Conservation (phyloP, 73 alveolate species). For the Breviolum minutum region DNA sequence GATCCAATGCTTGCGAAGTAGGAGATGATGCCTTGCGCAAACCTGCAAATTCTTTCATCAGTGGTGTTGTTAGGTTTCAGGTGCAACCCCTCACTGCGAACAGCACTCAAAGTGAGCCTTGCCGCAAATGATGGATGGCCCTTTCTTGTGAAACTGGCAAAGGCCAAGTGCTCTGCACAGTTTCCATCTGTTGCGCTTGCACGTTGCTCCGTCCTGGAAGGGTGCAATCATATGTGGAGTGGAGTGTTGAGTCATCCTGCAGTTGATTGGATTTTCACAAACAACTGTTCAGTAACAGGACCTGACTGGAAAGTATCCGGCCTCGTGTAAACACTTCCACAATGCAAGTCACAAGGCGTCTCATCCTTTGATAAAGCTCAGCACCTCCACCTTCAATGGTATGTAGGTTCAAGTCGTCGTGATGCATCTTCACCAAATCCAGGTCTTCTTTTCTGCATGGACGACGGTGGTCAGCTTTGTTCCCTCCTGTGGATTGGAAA, state of each 20-base stretch:
- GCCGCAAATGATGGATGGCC: slow-evolving; percentile 33
- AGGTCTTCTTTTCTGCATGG: neutral
- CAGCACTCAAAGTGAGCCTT: neutral
- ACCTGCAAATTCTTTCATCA: neutral
- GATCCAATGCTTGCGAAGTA: slow-evolving; percentile 6
- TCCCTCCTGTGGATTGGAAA: neutral
- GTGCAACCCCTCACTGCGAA: too few species aligned
- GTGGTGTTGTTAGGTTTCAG: neutral
- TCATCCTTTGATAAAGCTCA: neutral
- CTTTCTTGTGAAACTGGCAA: slow-evolving; percentile 4
- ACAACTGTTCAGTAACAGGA: neutral
- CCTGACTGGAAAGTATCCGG: neutral
- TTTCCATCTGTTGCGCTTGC: neutral
- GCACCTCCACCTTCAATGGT: neutral
- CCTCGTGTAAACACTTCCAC: neutral
- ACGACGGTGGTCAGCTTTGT: neutral
- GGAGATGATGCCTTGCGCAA: slow-evolving; percentile 13
- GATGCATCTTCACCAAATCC: neutral
- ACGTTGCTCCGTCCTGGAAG: too few species aligned
- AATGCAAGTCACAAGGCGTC: neutral
- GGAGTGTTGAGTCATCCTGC: too few species aligned
- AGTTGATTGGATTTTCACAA: too few species aligned
- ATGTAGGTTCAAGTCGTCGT: neutral
- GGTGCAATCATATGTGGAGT: too few species aligned
- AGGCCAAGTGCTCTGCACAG: slow-evolving; percentile 6